Base-by-base conservation (phyloP, 1,284 basidiomycete species). In the Malassezia sp. region DNA sequence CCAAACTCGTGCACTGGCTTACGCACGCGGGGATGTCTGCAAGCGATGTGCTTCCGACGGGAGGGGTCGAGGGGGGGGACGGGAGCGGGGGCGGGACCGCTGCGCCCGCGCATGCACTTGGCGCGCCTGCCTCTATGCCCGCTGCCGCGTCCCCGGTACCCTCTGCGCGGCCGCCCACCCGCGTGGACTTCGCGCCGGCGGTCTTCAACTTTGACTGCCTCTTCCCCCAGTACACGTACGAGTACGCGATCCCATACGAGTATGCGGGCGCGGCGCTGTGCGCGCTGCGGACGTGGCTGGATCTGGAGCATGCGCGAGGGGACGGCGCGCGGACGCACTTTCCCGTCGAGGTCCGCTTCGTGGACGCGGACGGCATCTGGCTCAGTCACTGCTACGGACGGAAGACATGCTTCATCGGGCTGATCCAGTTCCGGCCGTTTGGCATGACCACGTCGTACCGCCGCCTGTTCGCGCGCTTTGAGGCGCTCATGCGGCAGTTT, bases 381-480 rank as follows among this genome's bases (percentile, higher is more conserved):
- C 76, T 97, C 36, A 87, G 84, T 66, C 91, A 89, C 11, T 81
- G 82, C 59, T 80, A 80, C 63, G 84, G 83, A 20, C 77, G 81
- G 49, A 76, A 75, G 67, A 90, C 83, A 12, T 85, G 82, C 63
- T 97, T 88, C 83, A 87, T 97, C 52, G 91, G 93, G n/a, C 79
- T 96, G 41, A 80, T 96, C 17, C 85, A 90, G 63, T 97, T 82
- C 75, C 85, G 90, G 57, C 91, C 91, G 1, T 97, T 91, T 71
- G 84, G 84, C 22, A 76, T 82, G 44, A 80, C 83, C 27, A 82
- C 90, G n/a, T 82, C 85, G 22, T 96, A 95, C 73, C 79, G 81
- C 51, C 74, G 75, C 46, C 76, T 90, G 49, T 95, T 96, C 71
- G 73, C 75, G 38, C 77, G 75, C 23, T 97, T 90, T 69, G 86